Evolutionary conservation across 2,329 filamentous ascomycete genomes (phyloP).

Genomic region (Pseudocercospora crystallina): DNA sequence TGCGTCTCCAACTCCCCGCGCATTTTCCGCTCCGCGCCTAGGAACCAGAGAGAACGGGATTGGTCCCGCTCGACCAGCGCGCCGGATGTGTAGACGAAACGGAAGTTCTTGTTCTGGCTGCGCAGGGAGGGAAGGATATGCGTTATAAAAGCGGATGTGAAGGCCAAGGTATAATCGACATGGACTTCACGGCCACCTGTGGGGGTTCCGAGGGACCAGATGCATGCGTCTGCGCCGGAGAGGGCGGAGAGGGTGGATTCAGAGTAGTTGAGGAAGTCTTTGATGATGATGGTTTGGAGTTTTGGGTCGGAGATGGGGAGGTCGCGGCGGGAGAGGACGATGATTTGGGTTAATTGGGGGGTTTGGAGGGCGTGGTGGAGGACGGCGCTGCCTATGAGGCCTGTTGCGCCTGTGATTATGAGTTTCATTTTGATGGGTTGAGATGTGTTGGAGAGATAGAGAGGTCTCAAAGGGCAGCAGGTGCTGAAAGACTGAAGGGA

Average conservation of each 20-base stretch:
- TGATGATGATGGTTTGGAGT: slow-evolving; percentile 50
- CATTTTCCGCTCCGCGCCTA: slow-evolving; percentile 29
- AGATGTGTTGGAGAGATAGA: no score
- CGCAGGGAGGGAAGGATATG: slow-evolving; percentile 18
- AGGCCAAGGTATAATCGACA: slow-evolving; percentile 36
- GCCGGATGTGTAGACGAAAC: slow-evolving; percentile 42
- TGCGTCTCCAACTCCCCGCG: slow-evolving; percentile 32
- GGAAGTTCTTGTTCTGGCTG: slow-evolving; percentile 26
- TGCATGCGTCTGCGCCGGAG: slow-evolving; percentile 42
- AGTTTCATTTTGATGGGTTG: slow-evolving; percentile 52
- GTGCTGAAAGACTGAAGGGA: no score
- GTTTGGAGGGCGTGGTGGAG: slow-evolving; percentile 51
- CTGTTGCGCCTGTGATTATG: slow-evolving; percentile 57
- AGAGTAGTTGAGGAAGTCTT: slow-evolving; percentile 55
- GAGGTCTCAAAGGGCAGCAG: no score
- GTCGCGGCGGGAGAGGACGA: slow-evolving; percentile 52
- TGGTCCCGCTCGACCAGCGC: slow-evolving; percentile 34
- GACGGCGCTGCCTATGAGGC: slow-evolving; percentile 54
- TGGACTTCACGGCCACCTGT: slow-evolving; percentile 33
- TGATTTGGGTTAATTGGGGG: slow-evolving; percentile 50
- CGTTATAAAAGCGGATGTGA: slow-evolving; percentile 33
- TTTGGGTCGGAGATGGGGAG: slow-evolving; percentile 51
- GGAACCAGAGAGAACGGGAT: slow-evolving; percentile 35
- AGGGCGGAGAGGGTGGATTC: slow-evolving; percentile 40
- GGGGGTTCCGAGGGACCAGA: slow-evolving; percentile 38